These are phyloP conservation scores for Parsonsia alboflavescens DNA, from an alignment of 257 asterid species.

Conservation along the genomic window DNA sequence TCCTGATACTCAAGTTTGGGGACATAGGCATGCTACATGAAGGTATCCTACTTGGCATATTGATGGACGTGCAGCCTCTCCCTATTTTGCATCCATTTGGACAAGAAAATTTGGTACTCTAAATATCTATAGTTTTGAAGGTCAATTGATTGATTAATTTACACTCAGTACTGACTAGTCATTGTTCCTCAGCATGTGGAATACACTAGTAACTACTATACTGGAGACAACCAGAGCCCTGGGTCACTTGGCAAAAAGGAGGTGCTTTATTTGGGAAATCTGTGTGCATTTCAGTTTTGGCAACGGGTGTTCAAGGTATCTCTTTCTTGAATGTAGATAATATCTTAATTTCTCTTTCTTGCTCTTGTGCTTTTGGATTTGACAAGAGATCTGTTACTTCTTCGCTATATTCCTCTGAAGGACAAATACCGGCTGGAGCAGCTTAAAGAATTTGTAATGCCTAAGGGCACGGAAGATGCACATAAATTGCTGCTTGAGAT, in stretches of 20 bases:
- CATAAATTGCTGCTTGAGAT: conserved; percentile 30
- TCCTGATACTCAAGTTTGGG: conserved; percentile 82
- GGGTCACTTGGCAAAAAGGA: conserved; percentile 71
- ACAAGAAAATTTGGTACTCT: conserved; percentile 56
- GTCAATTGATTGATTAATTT: conserved; percentile 7
- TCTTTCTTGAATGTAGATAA: not conserved
- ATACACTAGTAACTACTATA: conserved; percentile 46
- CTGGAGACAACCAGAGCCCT: conserved; percentile 38
- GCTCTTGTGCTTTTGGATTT: conserved; percentile 11
- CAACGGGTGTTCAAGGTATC: conserved; percentile 75
- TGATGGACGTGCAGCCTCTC: conserved; percentile 83
- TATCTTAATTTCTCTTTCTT: not conserved
- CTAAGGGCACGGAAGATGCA: conserved; percentile 31
- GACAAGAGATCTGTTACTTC: conserved; percentile 13
- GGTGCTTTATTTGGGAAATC: conserved; percentile 54
- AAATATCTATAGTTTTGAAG: conserved; percentile 15
- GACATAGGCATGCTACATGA: conserved; percentile 78
- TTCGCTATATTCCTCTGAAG: conserved; percentile 37
- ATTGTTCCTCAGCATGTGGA: conserved; percentile 40
- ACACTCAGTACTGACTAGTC: conserved; percentile 24
- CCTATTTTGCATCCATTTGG: conserved; percentile 90
- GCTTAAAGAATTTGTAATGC: conserved; percentile 43
- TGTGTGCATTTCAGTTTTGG: conserved; percentile 87
- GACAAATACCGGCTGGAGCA: conserved; percentile 59
- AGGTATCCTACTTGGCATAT: conserved; percentile 84